A percentile compares a stretch with the other conserved stretches of the same genome.
Evolutionary conservation across 768 basidiomycete genomes (phyloP).

Genomic region (Lentinula edodes): DNA sequence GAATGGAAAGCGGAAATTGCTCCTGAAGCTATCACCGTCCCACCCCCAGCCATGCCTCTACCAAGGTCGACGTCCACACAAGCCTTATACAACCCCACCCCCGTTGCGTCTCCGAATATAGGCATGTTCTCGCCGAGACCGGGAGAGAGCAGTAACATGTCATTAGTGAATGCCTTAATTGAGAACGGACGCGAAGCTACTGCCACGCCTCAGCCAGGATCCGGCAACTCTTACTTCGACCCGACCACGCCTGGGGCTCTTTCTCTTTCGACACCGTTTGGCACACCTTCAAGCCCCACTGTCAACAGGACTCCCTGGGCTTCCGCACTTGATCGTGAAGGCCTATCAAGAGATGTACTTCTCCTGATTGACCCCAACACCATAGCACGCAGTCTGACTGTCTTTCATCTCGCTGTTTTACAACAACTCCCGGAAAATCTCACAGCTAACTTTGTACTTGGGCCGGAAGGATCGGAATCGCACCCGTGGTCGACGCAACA

Average conservation of each 20-base stretch:
- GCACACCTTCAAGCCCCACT: constrained; percentile 12
- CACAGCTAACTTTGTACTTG: constrained; percentile 39
- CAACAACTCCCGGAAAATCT: constrained; percentile 49
- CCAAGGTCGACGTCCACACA: constrained; percentile 44
- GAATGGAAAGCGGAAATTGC: constrained; percentile 49
- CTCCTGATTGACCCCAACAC: constrained; percentile 55
- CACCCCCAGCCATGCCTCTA: constrained; percentile 30
- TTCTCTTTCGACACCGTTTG: constrained; percentile 21
- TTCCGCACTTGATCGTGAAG: constrained; percentile 49
- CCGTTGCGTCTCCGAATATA: constrained; percentile 26
- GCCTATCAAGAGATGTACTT: constrained; percentile 63
- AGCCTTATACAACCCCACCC: constrained; percentile 47
- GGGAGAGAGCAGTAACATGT: constrained; percentile 29
- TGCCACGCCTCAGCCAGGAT: not conserved
- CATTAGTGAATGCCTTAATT: constrained; percentile 42
- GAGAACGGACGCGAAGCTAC: constrained; percentile 8
- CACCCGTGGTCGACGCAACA: not conserved
- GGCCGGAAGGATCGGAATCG: constrained; percentile 19
- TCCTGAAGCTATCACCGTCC: constrained; percentile 31
- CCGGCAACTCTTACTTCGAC: not conserved
- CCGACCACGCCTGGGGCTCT: not conserved
- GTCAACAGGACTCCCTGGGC: constrained; percentile 38
- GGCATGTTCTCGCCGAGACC: constrained; percentile 53
- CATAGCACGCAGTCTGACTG: constrained; percentile 56
- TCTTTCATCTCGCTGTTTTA: constrained; percentile 53